A percentile compares a stretch with the other conserved stretches of the same genome.
Conservation (phyloP, 225 moss, liverwort and hornwort genomes). For the Sphagnum tenellum region DNA sequence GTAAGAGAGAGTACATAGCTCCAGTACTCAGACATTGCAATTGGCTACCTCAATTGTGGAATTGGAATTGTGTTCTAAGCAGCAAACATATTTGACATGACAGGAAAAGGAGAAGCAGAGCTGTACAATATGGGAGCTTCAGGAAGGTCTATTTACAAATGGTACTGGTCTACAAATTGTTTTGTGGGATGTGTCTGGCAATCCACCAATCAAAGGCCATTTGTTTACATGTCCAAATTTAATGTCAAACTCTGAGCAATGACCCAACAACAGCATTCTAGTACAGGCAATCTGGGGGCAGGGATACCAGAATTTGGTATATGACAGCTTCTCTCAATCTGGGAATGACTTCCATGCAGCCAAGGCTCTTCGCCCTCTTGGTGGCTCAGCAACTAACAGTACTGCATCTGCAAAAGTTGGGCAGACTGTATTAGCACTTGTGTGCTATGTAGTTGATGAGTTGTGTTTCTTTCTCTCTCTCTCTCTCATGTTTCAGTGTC, state of each 20-base stretch:
- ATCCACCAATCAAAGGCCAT: conserved; percentile 21
- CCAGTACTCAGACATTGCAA: no score
- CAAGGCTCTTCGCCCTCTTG: conserved; percentile 23
- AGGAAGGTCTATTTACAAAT: conserved; percentile 72
- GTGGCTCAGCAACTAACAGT: conserved; percentile 9
- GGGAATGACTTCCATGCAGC: conserved; percentile 13
- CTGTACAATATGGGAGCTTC: conserved; percentile 95
- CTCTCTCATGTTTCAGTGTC: no score
- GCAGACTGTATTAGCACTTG: no score
- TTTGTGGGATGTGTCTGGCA: conserved; percentile 71
- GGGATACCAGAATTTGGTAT: conserved; percentile 41
- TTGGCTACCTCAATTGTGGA: no score
- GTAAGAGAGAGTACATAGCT: no score
- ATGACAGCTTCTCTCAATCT: conserved; percentile 33
- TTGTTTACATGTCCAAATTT: conserved; percentile 8
- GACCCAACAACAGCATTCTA: conserved; percentile 29
- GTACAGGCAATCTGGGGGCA: conserved; percentile 44
- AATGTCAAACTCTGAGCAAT: conserved; percentile 16
- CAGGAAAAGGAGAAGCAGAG: conserved; percentile 53
- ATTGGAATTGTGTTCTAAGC: no score
- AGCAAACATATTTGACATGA: neutral
- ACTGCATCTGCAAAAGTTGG: conserved; percentile 28
- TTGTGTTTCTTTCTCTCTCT: no score
- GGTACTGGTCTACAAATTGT: conserved; percentile 24
- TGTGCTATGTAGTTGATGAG: no score